Evolutionary conservation across 2,329 filamentous ascomycete species (phyloP).

Genomic region (Trichoderma arundinaceum): DNA sequence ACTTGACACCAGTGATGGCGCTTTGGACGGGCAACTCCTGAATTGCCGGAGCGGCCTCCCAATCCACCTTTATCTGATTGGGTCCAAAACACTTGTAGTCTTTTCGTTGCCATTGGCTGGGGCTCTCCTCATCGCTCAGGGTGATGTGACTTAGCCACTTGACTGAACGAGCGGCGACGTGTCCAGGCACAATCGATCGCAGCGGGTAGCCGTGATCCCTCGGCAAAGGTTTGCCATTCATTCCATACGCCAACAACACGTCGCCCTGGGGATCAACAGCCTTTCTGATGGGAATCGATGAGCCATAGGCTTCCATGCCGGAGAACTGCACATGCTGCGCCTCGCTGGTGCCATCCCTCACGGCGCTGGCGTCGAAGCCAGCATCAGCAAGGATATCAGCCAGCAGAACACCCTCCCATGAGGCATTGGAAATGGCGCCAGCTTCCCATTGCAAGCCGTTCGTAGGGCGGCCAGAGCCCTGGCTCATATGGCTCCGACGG

Average conservation of each 20-base stretch:
- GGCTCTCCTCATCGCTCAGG: constrained; percentile 69
- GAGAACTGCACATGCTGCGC: constrained; percentile 62
- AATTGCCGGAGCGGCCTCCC: constrained; percentile 67
- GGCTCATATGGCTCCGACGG: constrained; percentile 64
- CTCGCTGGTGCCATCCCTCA: constrained; percentile 46
- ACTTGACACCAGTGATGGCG: constrained; percentile 62
- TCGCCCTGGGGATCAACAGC: constrained; percentile 66
- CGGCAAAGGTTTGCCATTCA: constrained; percentile 69
- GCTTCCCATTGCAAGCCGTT: constrained; percentile 65
- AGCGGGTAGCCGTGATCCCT: constrained; percentile 71
- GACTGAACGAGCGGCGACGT: constrained; percentile 69
- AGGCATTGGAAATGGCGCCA: constrained; percentile 65
- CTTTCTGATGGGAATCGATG: constrained; percentile 65
- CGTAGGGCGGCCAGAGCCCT: constrained; percentile 50
- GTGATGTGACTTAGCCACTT: constrained; percentile 72
- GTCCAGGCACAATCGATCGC: constrained; percentile 66
- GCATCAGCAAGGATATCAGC: constrained; percentile 62
- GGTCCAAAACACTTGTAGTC: constrained; percentile 74
- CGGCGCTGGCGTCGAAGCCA: constrained; percentile 53
- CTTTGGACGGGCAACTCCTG: constrained; percentile 73
- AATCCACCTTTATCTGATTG: constrained; percentile 64
- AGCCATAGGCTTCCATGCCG: constrained; percentile 64
- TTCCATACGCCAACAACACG: constrained; percentile 68
- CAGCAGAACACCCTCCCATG: constrained; percentile 63
- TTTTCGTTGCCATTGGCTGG: constrained; percentile 67